phyloP scores from a whole-genome alignment of 805 yeast species.

The Wickerhamomyces ciferrii region DNA sequence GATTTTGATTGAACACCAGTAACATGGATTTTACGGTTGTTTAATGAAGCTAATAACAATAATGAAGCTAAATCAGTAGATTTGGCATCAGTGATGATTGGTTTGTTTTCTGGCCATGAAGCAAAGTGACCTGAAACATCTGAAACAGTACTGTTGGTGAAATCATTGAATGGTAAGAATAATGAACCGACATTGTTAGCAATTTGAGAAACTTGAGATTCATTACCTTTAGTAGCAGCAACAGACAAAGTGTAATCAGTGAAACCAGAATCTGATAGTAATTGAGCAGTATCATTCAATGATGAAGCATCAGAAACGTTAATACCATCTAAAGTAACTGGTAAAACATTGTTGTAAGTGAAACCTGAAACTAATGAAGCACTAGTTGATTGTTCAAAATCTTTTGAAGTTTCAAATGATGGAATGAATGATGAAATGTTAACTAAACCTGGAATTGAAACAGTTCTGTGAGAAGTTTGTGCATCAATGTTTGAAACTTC shows the following conservation, averaged over 20 bases:
- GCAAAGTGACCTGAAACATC: conserved; percentile 74
- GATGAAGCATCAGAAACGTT: conserved; percentile 61
- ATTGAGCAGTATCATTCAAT: conserved; percentile 51
- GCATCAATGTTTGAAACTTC: conserved; percentile 77
- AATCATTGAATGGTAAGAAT: conserved; percentile 75
- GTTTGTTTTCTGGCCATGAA: conserved; percentile 79
- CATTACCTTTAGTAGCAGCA: conserved; percentile 74
- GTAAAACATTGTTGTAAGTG: conserved; percentile 77
- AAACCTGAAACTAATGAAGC: conserved; percentile 80
- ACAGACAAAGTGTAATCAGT: conserved; percentile 81
- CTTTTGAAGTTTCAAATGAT: conserved; percentile 44
- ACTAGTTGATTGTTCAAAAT: conserved; percentile 65
- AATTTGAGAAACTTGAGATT: conserved; percentile 54
- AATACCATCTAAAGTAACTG: conserved; percentile 60
- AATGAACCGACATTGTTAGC: conserved; percentile 69
- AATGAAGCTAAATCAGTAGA: conserved; percentile 92
- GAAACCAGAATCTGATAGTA: conserved; percentile 54
- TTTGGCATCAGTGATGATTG: conserved; percentile 87
- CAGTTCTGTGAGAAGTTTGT: conserved; percentile 83
- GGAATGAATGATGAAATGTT: conserved; percentile 80
- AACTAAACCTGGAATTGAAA: conserved; percentile 81
- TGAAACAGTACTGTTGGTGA: conserved; percentile 61
- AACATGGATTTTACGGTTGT: conserved; percentile 79
- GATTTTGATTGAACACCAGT: conserved; percentile 78
- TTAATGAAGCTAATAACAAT: conserved; percentile 81